Conservation (phyloP, 306 rosid species). For the Purshia tridentata region DNA sequence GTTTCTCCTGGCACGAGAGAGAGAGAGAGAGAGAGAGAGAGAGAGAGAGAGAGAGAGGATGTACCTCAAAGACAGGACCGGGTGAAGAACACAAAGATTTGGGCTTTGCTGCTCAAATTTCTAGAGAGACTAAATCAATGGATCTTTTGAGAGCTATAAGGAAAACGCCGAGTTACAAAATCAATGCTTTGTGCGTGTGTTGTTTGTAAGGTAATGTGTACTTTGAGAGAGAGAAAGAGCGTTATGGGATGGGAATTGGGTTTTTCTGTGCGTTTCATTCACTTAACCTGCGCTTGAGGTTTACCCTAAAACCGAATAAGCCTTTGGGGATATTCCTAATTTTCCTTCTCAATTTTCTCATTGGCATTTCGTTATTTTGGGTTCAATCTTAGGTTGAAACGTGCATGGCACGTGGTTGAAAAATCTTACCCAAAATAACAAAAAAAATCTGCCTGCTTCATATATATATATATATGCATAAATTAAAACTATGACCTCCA, state of each 20-base stretch:
- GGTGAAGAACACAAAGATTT: slow-evolving; percentile 30
- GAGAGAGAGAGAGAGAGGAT: slow-evolving; percentile 9
- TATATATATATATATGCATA: too few species aligned
- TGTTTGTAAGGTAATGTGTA: not conserved
- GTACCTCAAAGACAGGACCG: slow-evolving; percentile 38
- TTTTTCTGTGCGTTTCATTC: not conserved
- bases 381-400: not conserved
- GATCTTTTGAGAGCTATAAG: slow-evolving; percentile 21
- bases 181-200: slow-evolving; percentile 5
- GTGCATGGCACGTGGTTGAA: slow-evolving; percentile 9
- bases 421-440: not conserved
- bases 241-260: not conserved
- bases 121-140: not conserved
- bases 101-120: slow-evolving; percentile 19
- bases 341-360: not conserved
- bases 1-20: not conserved
- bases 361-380: slow-evolving; percentile 19
- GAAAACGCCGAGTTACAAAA: slow-evolving; percentile 24
- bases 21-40: slow-evolving; percentile 3
- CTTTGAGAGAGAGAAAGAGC: not conserved
- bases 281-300: not conserved
- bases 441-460: not conserved
- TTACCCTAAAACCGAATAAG: not conserved
- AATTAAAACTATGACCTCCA: too few species aligned
- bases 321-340: slow-evolving; percentile 19